Evolutionary conservation across 2,329 filamentous ascomycete species (phyloP), one percentile per base, ranked within the genome.

Genomic region (Trichoderma cornu-damae): DNA sequence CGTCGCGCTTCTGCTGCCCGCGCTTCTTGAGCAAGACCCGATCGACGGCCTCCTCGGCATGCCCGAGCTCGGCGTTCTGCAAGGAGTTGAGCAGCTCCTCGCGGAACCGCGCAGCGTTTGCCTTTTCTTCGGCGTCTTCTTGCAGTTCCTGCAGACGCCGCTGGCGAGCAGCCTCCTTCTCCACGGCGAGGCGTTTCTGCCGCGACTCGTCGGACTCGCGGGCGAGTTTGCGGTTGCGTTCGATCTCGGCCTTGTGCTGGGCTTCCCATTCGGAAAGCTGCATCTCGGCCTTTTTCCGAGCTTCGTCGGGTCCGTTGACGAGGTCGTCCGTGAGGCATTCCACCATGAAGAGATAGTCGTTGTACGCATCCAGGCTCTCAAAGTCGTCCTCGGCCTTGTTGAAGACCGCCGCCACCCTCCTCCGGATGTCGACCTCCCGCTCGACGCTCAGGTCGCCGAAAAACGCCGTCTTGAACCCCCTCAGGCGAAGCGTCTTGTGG

Each of bases 381-480:
- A 99, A 99, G 70, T 99, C 94, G 61, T 94, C 89, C 74, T 96
- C 87, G 16, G 84, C 79, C 66, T 90, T 87, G 75, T 97, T 96
- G 72, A 97, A 93, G 8, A 93, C 88, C 58, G 75, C 76, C 3
- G 86, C 86, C 2, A 97, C 90, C 56, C 89, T 81, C 59, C 86
- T 83, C 54, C 94, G 81, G 59, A 97, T 90, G 73, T 99, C 94
- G 16, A 96, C 90, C 74, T 99, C 94, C 57, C 92, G 82, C 79
- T 97, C 93, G 5, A 97, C 86, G 38, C 82, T 74, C 37, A 99
- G 80, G 72, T 97, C 92, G 61, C 86, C 88, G 69, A 97, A 99
- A 57, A 91, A 97, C 67, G 95, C 90, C 55, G 83, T 83, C 59
- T 90, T 85, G 76, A 97, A 99, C 38, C 86, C 85, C 58, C 86